Base-by-base conservation (phyloP, 2,329 filamentous ascomycete genomes). In the Capronia americana region DNA sequence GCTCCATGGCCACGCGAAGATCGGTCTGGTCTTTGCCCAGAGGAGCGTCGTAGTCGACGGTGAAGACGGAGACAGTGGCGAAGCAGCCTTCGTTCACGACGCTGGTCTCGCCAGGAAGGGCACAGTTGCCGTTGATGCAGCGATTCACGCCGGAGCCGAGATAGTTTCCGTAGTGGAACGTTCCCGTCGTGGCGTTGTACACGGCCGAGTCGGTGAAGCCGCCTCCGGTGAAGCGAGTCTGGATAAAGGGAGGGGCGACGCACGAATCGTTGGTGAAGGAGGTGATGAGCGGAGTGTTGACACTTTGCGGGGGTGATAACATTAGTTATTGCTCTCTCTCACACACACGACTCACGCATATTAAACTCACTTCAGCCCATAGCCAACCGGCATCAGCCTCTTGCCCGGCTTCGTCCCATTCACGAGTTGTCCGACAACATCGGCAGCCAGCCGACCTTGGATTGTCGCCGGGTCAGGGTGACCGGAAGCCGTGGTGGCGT, bases 21-120 rank as follows among this genome's bases (percentile, higher is more conserved):
- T 30, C 50, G n/a, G 30, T 54, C 14, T 70, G 59, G 4, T 61
- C 64, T 12, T 17, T 26, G 14, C 69, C 66, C 14, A 57, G 44
- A n/a, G 83, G 84, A 8, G 84, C 82, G 70, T 80, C 79, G 67
- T 84, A 85, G 63, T 86, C 83, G 23, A 84, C 78, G 0, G 81
- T 84, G 64, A 84, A 85, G 0, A 84, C 75, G 0, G 76, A 80
- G 3, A 85, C 79, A 20, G 71, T 61, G 62, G 77, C 76, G 2
- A 79, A 73, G 44, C 77, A 80, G 0, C 80, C 80, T 17, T 76
- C 75, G 57, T 79, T 76, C 10, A 85, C 77, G 1, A 85, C 76
- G 44, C 77, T 78, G 1, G 82, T 84, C 77, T 86, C 83, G 0
- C 83, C 82, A 0, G 82, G 81, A 17, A 85, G 72, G 6, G 73